Base-by-base conservation (phyloP, 176 grass and related monocot species). In the Eragrostis nindensis region DNA sequence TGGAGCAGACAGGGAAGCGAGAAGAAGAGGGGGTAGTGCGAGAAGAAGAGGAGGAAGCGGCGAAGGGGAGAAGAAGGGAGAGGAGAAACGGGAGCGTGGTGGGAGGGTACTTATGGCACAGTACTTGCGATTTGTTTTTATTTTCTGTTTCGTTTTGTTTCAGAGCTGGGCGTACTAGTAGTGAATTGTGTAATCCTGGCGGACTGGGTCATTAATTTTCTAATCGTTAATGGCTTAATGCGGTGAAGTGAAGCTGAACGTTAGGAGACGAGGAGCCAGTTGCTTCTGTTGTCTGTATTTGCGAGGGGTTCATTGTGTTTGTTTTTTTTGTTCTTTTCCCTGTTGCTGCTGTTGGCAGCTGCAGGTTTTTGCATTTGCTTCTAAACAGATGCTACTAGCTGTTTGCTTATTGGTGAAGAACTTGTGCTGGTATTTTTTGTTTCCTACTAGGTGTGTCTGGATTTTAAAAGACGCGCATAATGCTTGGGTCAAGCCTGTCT, bases 91-190 rank as follows among this genome's bases (percentile, higher is more conserved):
- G 85, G 42, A 41, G 30, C n/a, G 38, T 61, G 57, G 56, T 16
- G 18, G n/a, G 36, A 68, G 85, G 82, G 80, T 84, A 80, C 81
- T 85, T 88, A 81, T 74, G 82, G 74, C n/a, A 87, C 87, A 89
- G 81, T 84, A 36, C 53, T 16, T 19, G 53, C 5, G 75, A 36
- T 66, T 83, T 74, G 9, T 55, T 67, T 52, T 19, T 26, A 44
- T 47, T 29, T 29, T 18, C 30, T 26, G 80, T 30, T n/a, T 12
- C 56, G 24, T 27, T 48, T 52, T 13, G 47, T 73, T 32, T 26
- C 8, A 44, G 9, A 36, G 32, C 32, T 36, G 42, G 9, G 42
- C 1, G 6, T 17, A 8, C 50, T 9, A 40, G n/a, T n/a, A n/a
- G 18, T 62, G 80, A 78, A 38, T 50, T 63, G 15, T 21, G 63